Percentiles rank a stretch among this genome's conserved stretches.
These are phyloP conservation scores for Sinapis alba DNA, from an alignment of 441 rosid species.

Conservation along the genomic window DNA sequence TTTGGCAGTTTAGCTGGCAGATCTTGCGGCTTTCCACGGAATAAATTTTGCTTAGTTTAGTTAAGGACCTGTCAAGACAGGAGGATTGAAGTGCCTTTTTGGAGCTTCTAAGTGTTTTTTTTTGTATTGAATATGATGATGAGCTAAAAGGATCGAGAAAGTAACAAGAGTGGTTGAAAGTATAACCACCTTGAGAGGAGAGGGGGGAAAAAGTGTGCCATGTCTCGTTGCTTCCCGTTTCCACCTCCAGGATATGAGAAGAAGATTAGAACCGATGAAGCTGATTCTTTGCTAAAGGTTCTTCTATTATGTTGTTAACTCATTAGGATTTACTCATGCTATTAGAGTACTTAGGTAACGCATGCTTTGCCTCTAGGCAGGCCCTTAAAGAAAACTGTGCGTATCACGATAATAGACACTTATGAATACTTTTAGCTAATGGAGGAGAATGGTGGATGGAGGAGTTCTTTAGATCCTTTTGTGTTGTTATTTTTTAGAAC, in stretches of 20 bases:
- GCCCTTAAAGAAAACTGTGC: not conserved
- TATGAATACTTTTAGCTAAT: not conserved
- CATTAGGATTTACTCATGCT: conserved; percentile 36
- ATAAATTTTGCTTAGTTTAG: conserved; percentile 19
- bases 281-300: conserved; percentile 63
- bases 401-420: conserved; percentile 1
- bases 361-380: not conserved
- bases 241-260: conserved; percentile 88
- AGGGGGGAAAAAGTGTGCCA: conserved; percentile 47
- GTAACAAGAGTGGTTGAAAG: conserved; percentile 40
- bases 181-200: conserved; percentile 37
- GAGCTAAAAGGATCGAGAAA: conserved; percentile 52
- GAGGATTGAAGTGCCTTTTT: conserved; percentile 28
- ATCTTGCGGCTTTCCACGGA: not conserved
- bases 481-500: not conserved
- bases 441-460: conserved; percentile 10
- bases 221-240: conserved; percentile 93
- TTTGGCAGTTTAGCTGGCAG: conserved; percentile 40
- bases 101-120: conserved; percentile 28
- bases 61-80: conserved; percentile 7
- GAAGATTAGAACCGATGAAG: conserved; percentile 52
- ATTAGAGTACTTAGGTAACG: conserved; percentile 2
- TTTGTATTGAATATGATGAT: conserved; percentile 50
- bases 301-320: conserved; percentile 16
- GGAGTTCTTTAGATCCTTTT: not conserved